phyloP scores from a whole-genome alignment of 208 protist species.

The Leptomonas pyrrhocoris region DNA sequence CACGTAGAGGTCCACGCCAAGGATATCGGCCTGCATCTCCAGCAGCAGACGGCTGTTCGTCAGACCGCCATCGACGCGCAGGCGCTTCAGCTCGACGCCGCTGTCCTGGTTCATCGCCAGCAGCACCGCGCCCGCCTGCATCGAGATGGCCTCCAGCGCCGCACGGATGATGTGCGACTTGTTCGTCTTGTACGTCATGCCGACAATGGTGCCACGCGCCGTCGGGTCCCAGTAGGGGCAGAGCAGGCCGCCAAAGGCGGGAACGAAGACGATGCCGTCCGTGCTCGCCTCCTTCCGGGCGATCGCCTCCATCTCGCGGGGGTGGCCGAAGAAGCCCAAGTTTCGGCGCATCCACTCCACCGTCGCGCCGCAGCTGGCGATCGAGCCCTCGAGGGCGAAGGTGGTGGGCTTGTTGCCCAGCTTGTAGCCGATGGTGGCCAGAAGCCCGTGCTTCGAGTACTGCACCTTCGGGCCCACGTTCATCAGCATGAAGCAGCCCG shows the following conservation, averaged over 20 bases:
- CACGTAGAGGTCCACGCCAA: conserved; percentile 65
- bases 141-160: conserved; percentile 87
- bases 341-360: conserved; percentile 96
- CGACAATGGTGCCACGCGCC: conserved; percentile 93
- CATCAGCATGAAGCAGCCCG: conserved; percentile 98
- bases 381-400: conserved; percentile 92
- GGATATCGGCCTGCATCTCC: conserved; percentile 95
- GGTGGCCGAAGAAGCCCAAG: conserved; percentile 77
- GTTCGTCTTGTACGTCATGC: conserved; percentile 91
- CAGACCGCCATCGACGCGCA: conserved; percentile 97
- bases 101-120: conserved; percentile 85
- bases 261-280: conserved; percentile 96
- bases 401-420: conserved; percentile 59
- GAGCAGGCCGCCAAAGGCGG: conserved; percentile 97
- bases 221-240: conserved; percentile 96
- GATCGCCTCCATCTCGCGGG: conserved; percentile 68
- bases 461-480: conserved; percentile 93
- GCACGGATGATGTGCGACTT: conserved; percentile 86
- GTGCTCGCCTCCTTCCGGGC: conserved; percentile 53
- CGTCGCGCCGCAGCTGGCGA: conserved; percentile 91
- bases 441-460: conserved; percentile 91
- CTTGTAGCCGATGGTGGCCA: conserved; percentile 97
- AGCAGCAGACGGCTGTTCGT: conserved; percentile 89
- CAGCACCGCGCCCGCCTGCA: conserved; percentile 90
- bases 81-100: conserved; percentile 41